Evolutionary conservation across 1,139 yeast genomes (phyloP).

Genomic region (Taphrina flavorubra): DNA sequence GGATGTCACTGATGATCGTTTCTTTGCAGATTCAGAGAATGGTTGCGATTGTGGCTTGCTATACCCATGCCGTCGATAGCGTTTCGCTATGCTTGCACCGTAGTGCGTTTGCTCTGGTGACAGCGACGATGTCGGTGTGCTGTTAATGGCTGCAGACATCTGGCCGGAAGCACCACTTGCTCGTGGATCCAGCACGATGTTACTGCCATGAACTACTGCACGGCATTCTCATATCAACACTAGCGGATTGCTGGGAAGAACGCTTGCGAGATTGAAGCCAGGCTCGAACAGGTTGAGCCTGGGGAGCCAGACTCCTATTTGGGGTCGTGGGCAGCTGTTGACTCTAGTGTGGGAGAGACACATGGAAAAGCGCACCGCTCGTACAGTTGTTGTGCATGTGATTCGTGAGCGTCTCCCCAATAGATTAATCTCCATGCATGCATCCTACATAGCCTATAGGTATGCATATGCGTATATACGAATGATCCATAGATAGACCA

Average conservation of each 20-base stretch:
- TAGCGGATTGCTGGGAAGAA: no score
- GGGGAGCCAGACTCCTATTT: no score
- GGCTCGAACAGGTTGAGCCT: no score
- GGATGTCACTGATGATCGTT: conserved; percentile 25
- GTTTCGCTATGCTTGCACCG: background rate
- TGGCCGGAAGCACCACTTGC: background rate
- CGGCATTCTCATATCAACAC: background rate
- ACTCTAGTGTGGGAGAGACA: no score
- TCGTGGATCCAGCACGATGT: background rate
- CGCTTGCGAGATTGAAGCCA: no score
- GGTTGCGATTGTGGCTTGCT: conserved; percentile 31
- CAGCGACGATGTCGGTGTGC: background rate
- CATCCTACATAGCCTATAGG: no score
- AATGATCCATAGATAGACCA: no score
- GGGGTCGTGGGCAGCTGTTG: no score
- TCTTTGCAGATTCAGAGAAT: conserved; percentile 30
- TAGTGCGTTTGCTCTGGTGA: background rate
- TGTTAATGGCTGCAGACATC: background rate
- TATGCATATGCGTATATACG: no score
- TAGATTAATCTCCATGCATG: no score
- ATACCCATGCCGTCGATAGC: conserved; percentile 27
- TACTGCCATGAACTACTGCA: background rate
- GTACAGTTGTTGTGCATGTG: background rate
- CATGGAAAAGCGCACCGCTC: background rate
- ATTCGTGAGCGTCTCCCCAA: background rate